Evolutionary conservation across 805 yeast species (phyloP), one percentile per base, ranked within the genome.

Genomic region (Jamesozyma spencerorum): DNA sequence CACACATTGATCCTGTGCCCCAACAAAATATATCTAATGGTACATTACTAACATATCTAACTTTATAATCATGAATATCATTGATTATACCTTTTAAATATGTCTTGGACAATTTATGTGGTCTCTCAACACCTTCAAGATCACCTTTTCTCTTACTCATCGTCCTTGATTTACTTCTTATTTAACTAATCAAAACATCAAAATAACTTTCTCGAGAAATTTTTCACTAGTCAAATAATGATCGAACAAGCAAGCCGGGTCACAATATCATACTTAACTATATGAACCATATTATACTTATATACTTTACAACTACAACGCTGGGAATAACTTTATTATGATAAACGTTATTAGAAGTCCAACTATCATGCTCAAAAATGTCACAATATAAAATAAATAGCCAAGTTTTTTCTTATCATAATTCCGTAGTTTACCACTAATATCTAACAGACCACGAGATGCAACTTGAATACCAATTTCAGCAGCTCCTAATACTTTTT

Each of bases 1-100:
- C 98, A 68, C 97, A 87, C 92, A 92, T 90, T 0, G 95, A 80
- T 2, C 98, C 98, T 1, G 94, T 76, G 31, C 99, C 99, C 83
- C 94, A 92, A 29, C 85, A 94, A 58, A 84, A 90, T 2, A 92
- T 70, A 55, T 87, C 92, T 40, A 90, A 64, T 17, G 74, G 71
- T 19, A 66, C 45, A 13, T 54, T 55, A 19, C 60, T 53, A 8
- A 51, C 36, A 38, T 66, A 48, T 50, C 62, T 19, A 49, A 54
- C 51, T 47, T 56, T 54, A 46, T 62, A 43, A 59, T 67, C 61
- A 50, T 60, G 55, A 47, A 61, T 48, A 45, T 58, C 41, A 35
- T 60, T 60, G 34, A 60, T 53, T 12, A 53, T 41, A 36, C 44
- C 53, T 28, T 51, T 29, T 15, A 50, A 45, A 30, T 45, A 48